Percentiles rank a stretch among this genome's conserved stretches.
phyloP scores from a whole-genome alignment of 2,329 filamentous ascomycete genomes.

The Xylaria sp. region DNA sequence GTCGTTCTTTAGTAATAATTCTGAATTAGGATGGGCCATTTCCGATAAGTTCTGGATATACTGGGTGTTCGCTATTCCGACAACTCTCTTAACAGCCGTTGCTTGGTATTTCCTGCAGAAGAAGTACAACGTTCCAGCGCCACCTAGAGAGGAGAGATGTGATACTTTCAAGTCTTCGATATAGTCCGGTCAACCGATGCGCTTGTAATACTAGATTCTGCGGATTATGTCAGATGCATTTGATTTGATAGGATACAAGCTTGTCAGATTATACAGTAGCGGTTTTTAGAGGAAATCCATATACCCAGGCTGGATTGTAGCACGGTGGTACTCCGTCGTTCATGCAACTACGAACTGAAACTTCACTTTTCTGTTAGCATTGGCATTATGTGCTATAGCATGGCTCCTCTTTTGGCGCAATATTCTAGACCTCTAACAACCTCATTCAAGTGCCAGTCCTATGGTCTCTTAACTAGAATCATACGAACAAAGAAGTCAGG shows the following conservation, averaged over 20 bases:
- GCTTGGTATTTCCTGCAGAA: constrained; percentile 32
- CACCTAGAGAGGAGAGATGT: not conserved
- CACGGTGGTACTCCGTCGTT: not conserved
- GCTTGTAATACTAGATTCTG: not conserved
- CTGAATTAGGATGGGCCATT: constrained; percentile 32
- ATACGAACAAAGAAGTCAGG: constrained; percentile 16
- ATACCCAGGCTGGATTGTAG: not conserved
- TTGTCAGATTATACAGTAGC: not conserved
- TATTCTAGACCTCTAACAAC: not conserved
- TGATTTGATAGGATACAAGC: not conserved
- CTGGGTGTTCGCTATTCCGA: constrained; percentile 39
- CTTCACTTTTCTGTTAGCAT: not conserved
- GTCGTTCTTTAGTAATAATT: constrained; percentile 48
- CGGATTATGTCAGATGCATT: not conserved
- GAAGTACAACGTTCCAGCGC: constrained; percentile 14
- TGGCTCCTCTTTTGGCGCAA: not conserved
- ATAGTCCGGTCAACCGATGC: not conserved
- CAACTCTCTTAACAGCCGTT: constrained; percentile 28
- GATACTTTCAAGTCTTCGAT: not conserved
- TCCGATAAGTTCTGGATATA: constrained; percentile 42
- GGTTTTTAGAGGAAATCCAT: not conserved
- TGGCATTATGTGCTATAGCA: not conserved
- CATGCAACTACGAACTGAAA: not conserved
- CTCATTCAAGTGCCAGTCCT: not conserved
- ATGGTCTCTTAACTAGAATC: not conserved